Evolutionary conservation across 1,284 basidiomycete species (phyloP).

Genomic region (Marasmius sp.): DNA sequence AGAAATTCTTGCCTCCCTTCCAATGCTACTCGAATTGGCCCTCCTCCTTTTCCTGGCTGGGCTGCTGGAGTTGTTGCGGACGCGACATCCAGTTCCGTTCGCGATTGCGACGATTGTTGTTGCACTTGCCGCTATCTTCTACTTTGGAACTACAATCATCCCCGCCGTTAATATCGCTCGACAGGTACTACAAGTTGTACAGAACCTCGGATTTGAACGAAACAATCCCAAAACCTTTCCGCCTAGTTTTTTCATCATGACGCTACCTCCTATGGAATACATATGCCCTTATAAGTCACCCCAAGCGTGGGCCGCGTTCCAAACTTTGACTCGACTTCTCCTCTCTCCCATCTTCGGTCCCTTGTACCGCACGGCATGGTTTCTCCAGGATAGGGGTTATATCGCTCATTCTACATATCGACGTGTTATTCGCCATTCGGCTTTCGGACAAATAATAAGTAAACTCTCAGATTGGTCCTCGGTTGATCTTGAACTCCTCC

Average conservation of each 20-base stretch:
- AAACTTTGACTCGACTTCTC: background rate
- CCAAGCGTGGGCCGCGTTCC: background rate
- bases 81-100: background rate
- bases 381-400: too few relatives aligned
- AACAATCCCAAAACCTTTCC: too few relatives aligned
- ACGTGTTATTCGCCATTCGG: too few relatives aligned
- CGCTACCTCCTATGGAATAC: background rate
- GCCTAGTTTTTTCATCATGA: background rate
- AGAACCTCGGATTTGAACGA: background rate
- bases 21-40: background rate
- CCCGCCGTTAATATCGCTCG: background rate
- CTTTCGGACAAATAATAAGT: too few relatives aligned
- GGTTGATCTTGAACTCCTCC: background rate
- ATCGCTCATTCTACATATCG: too few relatives aligned
- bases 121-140: background rate
- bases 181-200: background rate
- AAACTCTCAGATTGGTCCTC: background rate
- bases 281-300: background rate
- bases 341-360: background rate
- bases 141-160: background rate
- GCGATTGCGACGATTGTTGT: background rate
- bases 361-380: too few relatives aligned
- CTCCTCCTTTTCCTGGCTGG: conserved; percentile 3
- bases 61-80: conserved; percentile 3
- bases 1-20: background rate